Percentiles rank a stretch among this genome's conserved stretches.
phyloP scores from a whole-genome alignment of 179 eudicot genomes.

The Pouteria campechiana region DNA sequence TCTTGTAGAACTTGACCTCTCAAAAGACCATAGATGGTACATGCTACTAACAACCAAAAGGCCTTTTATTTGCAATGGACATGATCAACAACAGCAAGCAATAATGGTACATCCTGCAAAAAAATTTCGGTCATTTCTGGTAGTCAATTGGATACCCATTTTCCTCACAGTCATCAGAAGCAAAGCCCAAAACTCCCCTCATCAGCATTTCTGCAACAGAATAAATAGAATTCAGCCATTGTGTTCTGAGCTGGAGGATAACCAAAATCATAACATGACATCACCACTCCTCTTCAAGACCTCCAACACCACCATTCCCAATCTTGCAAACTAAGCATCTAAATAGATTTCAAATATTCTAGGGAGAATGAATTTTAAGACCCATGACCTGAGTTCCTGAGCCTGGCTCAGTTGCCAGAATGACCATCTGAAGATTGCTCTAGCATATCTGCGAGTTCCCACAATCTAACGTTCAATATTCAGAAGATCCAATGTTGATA shows the following conservation, averaged over 20 bases:
- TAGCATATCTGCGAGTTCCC: constrained; percentile 73
- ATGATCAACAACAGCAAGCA: no score
- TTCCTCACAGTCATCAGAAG: constrained; percentile 49
- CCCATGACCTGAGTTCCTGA: constrained; percentile 50
- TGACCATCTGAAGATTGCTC: constrained; percentile 53
- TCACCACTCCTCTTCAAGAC: constrained; percentile 21
- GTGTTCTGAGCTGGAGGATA: constrained; percentile 29
- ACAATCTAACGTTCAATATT: constrained; percentile 50
- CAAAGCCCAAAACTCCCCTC: constrained; percentile 59
- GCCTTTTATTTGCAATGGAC: no score
- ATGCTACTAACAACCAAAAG: no score
- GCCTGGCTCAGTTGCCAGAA: constrained; percentile 58
- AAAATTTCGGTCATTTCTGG: constrained; percentile 20
- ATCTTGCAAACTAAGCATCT: constrained; percentile 27
- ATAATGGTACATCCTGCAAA: constrained; percentile 22
- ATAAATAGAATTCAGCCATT: constrained; percentile 43
- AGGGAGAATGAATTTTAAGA: constrained; percentile 31
- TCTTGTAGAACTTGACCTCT: no score
- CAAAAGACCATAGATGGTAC: no score
- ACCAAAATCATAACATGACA: constrained; percentile 24
- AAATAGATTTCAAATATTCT: constrained; percentile 25
- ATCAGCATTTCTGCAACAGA: constrained; percentile 79
- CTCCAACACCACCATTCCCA: constrained; percentile 12
- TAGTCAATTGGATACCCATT: constrained; percentile 35
- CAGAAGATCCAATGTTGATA: constrained; percentile 6